phyloP scores from a whole-genome alignment of 805 yeast genomes.

The Kodamaea kakaduensis region DNA sequence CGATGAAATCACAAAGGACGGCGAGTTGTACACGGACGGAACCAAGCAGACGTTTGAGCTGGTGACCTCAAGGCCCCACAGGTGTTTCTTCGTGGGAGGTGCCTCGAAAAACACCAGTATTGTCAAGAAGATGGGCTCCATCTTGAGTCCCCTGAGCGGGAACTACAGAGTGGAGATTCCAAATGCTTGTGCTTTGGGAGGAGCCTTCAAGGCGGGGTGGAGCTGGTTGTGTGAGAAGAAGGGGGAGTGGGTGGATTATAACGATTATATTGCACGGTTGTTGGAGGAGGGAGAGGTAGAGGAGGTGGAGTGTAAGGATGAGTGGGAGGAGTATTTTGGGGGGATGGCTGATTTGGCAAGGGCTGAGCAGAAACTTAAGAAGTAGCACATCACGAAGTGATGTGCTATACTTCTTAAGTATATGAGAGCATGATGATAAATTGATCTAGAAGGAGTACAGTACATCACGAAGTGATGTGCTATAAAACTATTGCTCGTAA shows the following conservation, averaged over 20 bases:
- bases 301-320: conserved; percentile 32
- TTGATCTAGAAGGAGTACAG: no score
- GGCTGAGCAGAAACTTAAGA: conserved; percentile 31
- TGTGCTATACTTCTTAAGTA: no score
- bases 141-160: conserved; percentile 64
- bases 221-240: conserved; percentile 38
- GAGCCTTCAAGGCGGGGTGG: conserved; percentile 85
- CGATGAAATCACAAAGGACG: conserved; percentile 32
- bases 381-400: background rate
- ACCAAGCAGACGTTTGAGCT: conserved; percentile 41
- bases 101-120: conserved; percentile 71
- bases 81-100: conserved; percentile 83
- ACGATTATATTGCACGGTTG: conserved; percentile 30
- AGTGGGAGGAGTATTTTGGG: conserved; percentile 48
- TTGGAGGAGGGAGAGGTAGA: conserved; percentile 51
- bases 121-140: conserved; percentile 62
- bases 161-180: conserved; percentile 70
- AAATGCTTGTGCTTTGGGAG: conserved; percentile 91
- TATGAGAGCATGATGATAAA: no score
- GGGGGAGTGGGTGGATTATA: conserved; percentile 40
- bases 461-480: no score
- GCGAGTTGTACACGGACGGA: conserved; percentile 48
- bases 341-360: conserved; percentile 50
- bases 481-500: no score
- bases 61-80: conserved; percentile 55